Base-by-base conservation (phyloP, 352 stramenopile genomes). In the Hyaloperonospora arabidopsidis region DNA sequence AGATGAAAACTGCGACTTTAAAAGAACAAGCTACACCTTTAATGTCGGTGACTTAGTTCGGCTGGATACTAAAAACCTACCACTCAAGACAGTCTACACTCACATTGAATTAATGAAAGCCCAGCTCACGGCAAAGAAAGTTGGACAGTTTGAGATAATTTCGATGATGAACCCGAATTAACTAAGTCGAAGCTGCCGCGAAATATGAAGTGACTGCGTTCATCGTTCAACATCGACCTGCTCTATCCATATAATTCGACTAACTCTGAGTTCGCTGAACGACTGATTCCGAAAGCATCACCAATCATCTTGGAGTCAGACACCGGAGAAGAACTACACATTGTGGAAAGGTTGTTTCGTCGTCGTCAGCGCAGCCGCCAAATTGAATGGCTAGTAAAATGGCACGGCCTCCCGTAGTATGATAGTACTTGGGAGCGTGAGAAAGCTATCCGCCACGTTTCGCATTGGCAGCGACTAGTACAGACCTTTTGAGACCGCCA, bases 1-100 rank as follows among this genome's bases (percentile, higher is more conserved):
- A 62, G 17, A 62, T 53, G 12, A 49, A 56, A 14, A 56, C 29
- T 62, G 49, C 32, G 54, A 61, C 44, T 39, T 21, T 17, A 5
- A 61, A 61, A 17, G 47, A 32, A 49, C 23, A 35, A 50, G 38
- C 41, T 14, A 34, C 34, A 19, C 29, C 8, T 65, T 54, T 48
- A 66, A 66, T 21, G 15, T 35, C 6, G 48, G 48, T 28, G 48
- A 53, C 25, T 45, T 57, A 10, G 34, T 57, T 11, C 17, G 57
- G n/a, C 34, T 62, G 13, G 28, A 61, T 38, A 51, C 53, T 12
- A 39, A 38, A 23, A 36, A 46, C 18, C 18, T 48, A 48, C 21
- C 41, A 48, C 41, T 48, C 12, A 48, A 35, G 21, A 48, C 41
- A 48, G 21, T 48, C 11, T 35, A 35, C 21, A 15, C 41, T 48